Evolutionary conservation across 106 monocot genomes (phyloP).

Genomic region (Gastrodia elata): DNA sequence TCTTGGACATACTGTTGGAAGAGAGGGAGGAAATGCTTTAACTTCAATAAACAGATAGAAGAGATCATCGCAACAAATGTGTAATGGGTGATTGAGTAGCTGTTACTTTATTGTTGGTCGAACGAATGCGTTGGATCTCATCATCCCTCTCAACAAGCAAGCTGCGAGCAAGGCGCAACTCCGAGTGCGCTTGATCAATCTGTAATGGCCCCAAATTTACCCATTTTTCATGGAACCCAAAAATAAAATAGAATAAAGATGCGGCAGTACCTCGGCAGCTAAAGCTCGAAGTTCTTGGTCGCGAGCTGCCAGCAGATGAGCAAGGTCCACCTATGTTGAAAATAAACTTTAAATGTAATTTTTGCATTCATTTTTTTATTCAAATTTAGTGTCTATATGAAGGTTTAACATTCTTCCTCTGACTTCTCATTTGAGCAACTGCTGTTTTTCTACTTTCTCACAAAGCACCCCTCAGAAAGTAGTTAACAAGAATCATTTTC

Average conservation of each 20-base stretch:
- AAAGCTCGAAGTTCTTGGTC: conserved; percentile 90
- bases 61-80: too few species aligned
- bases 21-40: conserved; percentile 2
- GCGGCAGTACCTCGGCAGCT: conserved; percentile 71
- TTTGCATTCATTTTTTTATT: too few species aligned
- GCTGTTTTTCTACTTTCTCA: too few species aligned
- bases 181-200: conserved; percentile 96
- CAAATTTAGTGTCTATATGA: too few species aligned
- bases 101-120: conserved; percentile 73
- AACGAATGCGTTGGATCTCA: conserved; percentile 58
- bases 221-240: background rate
- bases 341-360: too few species aligned
- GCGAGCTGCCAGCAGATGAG: conserved; percentile 86
- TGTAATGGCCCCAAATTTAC: conserved; percentile 12
- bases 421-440: too few species aligned
- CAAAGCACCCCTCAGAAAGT: too few species aligned
- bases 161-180: conserved; percentile 71
- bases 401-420: too few species aligned
- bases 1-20: conserved; percentile 77
- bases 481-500: too few species aligned
- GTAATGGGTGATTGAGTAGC: background rate
- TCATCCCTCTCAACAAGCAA: conserved; percentile 83
- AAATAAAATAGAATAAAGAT: background rate
- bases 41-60: too few species aligned
- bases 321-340: conserved; percentile 97